phyloP scores from a whole-genome alignment of 2,329 filamentous ascomycete genomes.

The Alternaria solani region DNA sequence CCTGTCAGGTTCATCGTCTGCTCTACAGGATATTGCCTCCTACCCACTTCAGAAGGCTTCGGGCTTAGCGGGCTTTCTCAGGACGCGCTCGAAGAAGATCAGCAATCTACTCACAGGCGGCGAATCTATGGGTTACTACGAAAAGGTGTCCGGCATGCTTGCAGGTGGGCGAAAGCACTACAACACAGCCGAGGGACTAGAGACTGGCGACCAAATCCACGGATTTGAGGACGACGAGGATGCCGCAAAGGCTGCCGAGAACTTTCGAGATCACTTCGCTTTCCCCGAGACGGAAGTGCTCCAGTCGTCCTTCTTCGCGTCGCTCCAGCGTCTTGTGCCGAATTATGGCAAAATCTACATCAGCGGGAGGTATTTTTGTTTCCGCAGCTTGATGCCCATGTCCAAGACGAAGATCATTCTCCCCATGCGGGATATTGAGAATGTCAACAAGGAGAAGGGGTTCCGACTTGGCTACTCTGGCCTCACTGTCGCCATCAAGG shows the following conservation, averaged over 20 bases:
- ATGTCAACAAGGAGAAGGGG: conserved; percentile 91
- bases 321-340: conserved; percentile 86
- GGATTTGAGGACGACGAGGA: conserved; percentile 66
- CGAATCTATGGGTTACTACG: conserved; percentile 94
- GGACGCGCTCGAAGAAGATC: conserved; percentile 80
- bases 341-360: conserved; percentile 98
- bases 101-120: conserved; percentile 81
- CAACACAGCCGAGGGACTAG: conserved; percentile 71
- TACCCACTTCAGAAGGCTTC: conserved; percentile 86
- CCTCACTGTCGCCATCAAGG: conserved; percentile 89
- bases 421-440: conserved; percentile 89
- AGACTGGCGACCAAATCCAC: conserved; percentile 69
- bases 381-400: conserved; percentile 86
- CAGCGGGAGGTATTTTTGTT: conserved; percentile 87
- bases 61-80: conserved; percentile 82
- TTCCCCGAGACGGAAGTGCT: conserved; percentile 84
- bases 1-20: conserved; percentile 57
- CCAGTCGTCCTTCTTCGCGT: conserved; percentile 90
- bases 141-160: conserved; percentile 98
- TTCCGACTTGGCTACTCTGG: conserved; percentile 92
- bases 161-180: conserved; percentile 92
- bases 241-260: conserved; percentile 63
- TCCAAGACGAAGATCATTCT: conserved; percentile 92
- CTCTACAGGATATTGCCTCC: conserved; percentile 69
- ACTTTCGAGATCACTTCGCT: conserved; percentile 90